Evolutionary conservation across 192 early-diverging fungal species (phyloP).

Genomic region (Chytriomyces hyalinus): DNA sequence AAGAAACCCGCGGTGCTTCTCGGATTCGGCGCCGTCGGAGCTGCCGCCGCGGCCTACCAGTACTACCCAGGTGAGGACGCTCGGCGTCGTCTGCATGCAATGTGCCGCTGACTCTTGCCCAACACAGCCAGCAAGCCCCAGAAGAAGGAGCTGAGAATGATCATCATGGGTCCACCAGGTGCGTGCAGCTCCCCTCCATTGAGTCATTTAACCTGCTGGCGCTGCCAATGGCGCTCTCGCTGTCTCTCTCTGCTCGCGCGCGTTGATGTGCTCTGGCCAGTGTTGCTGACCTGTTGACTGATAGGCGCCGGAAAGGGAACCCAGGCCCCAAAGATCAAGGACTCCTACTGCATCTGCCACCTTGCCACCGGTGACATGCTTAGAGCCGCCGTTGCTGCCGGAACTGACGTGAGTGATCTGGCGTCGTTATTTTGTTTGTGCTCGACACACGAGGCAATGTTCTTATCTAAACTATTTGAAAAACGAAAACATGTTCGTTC

Average conservation of each 20-base stretch:
- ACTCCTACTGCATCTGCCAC: slow-evolving; percentile 95
- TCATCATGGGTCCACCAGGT: slow-evolving; percentile 92
- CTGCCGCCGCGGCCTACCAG: slow-evolving; percentile 16
- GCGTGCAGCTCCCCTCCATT: slow-evolving; percentile 33
- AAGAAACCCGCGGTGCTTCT: slow-evolving; percentile 17
- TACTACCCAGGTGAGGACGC: slow-evolving; percentile 9
- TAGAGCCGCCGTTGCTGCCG: slow-evolving; percentile 89
- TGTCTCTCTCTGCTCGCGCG: slow-evolving; percentile 1
- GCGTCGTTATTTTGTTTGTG: slow-evolving; percentile 1
- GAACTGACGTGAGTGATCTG: slow-evolving; percentile 70
- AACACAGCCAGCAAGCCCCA: slow-evolving; percentile 1
- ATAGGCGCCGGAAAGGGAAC: slow-evolving; percentile 80
- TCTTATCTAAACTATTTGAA: neutral
- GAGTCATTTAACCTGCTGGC: neutral
- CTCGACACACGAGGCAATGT: slow-evolving; percentile 16
- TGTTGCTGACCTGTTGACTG: neutral
- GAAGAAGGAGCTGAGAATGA: slow-evolving; percentile 60
- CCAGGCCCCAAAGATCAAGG: slow-evolving; percentile 95
- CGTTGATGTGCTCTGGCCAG: slow-evolving; percentile 6
- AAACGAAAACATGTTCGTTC: too few species aligned
- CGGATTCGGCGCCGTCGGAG: slow-evolving; percentile 13
- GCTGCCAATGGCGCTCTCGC: neutral
- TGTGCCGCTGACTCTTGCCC: too few species aligned
- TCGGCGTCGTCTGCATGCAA: too few species aligned
- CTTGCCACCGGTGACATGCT: slow-evolving; percentile 99